Evolutionary conservation across 2,329 filamentous ascomycete species (phyloP).

Genomic region (Zelopaecilomyces penicillatus): DNA sequence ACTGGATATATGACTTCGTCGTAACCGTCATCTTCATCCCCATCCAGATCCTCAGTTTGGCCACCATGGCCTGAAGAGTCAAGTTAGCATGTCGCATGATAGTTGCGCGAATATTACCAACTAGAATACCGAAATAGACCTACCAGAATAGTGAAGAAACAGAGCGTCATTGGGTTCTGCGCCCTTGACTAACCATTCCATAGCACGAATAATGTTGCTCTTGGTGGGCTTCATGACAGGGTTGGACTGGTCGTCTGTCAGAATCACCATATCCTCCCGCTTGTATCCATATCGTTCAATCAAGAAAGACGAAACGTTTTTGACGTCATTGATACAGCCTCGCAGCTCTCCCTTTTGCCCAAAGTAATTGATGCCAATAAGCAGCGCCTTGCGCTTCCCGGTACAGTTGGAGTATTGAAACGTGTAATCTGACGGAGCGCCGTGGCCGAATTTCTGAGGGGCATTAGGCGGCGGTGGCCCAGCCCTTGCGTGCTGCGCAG

Average conservation of each 20-base stretch:
- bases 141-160: conserved; percentile 69
- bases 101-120: neutral
- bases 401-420: conserved; percentile 73
- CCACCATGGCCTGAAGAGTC: conserved; percentile 57
- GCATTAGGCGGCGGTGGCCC: conserved; percentile 38
- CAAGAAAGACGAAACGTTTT: conserved; percentile 66
- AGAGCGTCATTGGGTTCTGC: conserved; percentile 67
- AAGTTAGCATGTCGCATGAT: conserved; percentile 4
- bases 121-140: conserved; percentile 9
- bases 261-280: conserved; percentile 69
- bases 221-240: conserved; percentile 66
- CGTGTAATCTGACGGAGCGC: conserved; percentile 59
- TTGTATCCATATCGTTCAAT: conserved; percentile 61
- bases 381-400: conserved; percentile 62
- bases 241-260: conserved; percentile 68
- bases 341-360: conserved; percentile 62
- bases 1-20: conserved; percentile 76
- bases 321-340: conserved; percentile 74
- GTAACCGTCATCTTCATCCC: conserved; percentile 69
- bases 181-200: conserved; percentile 66
- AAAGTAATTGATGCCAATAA: conserved; percentile 79
- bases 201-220: conserved; percentile 63
- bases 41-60: conserved; percentile 64
- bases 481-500: conserved; percentile 19
- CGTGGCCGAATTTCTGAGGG: conserved; percentile 55